Base-by-base conservation (phyloP, 106 monocot species). In the Dendrobium nobile region DNA sequence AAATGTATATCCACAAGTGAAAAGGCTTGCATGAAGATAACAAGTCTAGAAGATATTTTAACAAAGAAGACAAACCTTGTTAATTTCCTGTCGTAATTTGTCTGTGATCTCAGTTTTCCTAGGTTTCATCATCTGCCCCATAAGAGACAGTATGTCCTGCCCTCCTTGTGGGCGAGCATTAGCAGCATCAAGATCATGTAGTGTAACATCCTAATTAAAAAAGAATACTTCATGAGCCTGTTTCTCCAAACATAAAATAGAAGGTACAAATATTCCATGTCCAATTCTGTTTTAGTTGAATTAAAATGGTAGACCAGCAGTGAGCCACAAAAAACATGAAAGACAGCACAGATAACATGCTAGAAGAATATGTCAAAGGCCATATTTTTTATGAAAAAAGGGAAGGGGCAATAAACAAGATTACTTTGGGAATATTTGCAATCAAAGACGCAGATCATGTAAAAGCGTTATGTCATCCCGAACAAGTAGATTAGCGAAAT, bases 121-220 rank as follows among this genome's bases (percentile, higher is more conserved):
- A 82, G 92, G 92, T 80, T 95, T 99, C 98, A 99, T 93, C 95
- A 99, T 99, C 84, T 95, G 98, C 13, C 98, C 98, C 98, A 99
- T 99, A 37, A 99, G 88, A n/a, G 98, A 99, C 47, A 95, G 81
- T 91, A 99, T 99, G 82, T 99, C 98, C 55, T 99, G 98, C 31
- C 98, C 98, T 80, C 98, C 98, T 90, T 99, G 98, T 72, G 98
- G 98, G 4, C 85, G 94, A 85, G 98, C 98, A 93, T 99, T 99
- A 78, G 98, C 98, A 80, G 98, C 92, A 87, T 99, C 98, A 81
- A 99, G 92, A 84, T 99, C 98, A 90, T 99, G 98, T 31, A 95
- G 56, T 7, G 95, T 95, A 61, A 99, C 98, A 86, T 99, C 98
- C 98, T 99, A 78, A 54, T 40, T 48, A 76, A 48, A 47, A 76